Conservation (phyloP, 495 filamentous ascomycete genomes). For the Daldinia childiae region DNA sequence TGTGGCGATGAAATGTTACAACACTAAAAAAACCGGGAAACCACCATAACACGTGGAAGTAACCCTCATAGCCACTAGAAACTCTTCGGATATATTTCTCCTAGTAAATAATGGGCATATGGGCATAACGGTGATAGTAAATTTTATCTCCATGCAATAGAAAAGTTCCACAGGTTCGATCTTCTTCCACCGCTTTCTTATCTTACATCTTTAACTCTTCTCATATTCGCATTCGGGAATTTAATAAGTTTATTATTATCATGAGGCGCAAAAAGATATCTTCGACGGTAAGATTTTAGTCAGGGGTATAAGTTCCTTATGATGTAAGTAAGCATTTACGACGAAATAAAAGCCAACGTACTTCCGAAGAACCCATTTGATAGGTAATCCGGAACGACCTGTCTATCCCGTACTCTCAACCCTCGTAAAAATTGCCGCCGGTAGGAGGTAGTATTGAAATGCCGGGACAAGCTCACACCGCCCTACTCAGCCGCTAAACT, state of each 20-base stretch:
- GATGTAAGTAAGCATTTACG: background rate
- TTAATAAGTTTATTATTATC: background rate
- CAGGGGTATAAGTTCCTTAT: background rate
- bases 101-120: background rate
- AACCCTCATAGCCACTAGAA: background rate
- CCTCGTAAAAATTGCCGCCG: background rate
- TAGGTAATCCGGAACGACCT: background rate
- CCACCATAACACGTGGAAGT: background rate
- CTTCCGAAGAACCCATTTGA: background rate
- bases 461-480: background rate
- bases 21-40: background rate
- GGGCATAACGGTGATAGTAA: background rate
- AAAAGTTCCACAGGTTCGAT: background rate
- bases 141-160: background rate
- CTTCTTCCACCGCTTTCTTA: background rate
- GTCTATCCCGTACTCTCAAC: background rate
- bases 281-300: background rate
- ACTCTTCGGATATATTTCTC: background rate
- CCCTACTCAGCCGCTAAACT: background rate
- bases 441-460: no score
- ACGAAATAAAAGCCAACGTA: background rate
- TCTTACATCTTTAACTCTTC: background rate
- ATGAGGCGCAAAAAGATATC: background rate
- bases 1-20: background rate
- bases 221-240: background rate